Conservation (phyloP, 108 stramenopile species). For the Cyclotella atomus region DNA sequence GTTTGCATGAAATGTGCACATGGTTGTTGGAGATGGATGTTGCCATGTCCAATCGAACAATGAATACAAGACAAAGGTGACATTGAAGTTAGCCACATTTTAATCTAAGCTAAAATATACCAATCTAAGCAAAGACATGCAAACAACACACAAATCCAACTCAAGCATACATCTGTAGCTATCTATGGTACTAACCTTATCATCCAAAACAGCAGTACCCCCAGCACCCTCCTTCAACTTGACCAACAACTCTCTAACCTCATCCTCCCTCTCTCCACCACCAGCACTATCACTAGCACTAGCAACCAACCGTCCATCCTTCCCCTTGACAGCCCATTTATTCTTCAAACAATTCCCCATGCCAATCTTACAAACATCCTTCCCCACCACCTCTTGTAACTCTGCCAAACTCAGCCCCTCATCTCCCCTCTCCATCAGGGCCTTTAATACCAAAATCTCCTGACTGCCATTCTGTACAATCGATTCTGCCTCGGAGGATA, state of each 20-base stretch:
- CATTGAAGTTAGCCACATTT: background rate
- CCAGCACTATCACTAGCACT: no score
- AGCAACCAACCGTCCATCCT: constrained; percentile 66
- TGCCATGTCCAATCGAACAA: no score
- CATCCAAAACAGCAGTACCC: constrained; percentile 52
- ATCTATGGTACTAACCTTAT: constrained; percentile 67
- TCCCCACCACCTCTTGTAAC: constrained; percentile 75
- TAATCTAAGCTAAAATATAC: background rate
- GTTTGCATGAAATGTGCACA: background rate
- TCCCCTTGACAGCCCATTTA: constrained; percentile 92
- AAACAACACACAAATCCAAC: background rate
- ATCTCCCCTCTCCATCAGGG: constrained; percentile 71
- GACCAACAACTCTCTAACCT: constrained; percentile 21
- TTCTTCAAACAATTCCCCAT: constrained; percentile 95
- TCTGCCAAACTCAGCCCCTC: constrained; percentile 55
- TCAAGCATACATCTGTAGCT: no score
- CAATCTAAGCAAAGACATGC: background rate
- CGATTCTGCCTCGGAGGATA: constrained; percentile 76
- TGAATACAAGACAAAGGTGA: background rate
- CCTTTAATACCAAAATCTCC: constrained; percentile 78
- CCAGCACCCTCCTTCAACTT: constrained; percentile 34
- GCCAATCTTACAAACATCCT: constrained; percentile 89
- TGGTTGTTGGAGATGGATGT: no score
- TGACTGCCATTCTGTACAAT: constrained; percentile 85
- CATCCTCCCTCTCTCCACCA: constrained; percentile 4